Percentiles rank a stretch among this genome's conserved stretches.
These are phyloP conservation scores for Betula pendula DNA, from an alignment of 306 rosid genomes.

Conservation along the genomic window DNA sequence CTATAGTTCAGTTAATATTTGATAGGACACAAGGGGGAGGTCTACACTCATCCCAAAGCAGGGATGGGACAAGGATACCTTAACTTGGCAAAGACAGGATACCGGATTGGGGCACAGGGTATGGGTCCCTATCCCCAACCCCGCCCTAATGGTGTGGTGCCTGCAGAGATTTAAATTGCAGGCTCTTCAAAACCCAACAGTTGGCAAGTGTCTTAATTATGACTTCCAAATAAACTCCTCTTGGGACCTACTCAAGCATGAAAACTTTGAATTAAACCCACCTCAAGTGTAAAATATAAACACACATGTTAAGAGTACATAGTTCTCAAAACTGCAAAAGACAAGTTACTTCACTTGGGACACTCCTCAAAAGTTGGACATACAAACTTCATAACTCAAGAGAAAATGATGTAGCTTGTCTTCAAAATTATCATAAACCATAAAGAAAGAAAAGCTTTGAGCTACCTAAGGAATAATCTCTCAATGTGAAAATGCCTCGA, in stretches of 20 bases:
- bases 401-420: neutral
- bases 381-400: constrained; percentile 1
- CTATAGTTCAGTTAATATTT: no score
- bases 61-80: no score
- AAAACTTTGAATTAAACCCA: no score
- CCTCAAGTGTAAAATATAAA: no score
- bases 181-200: neutral
- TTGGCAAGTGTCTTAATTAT: neutral
- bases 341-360: neutral
- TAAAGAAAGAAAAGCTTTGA: neutral
- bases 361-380: neutral
- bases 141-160: no score
- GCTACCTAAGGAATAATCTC: constrained; percentile 6
- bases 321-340: neutral
- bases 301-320: neutral
- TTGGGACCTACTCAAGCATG: no score
- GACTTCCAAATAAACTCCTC: neutral
- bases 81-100: no score
- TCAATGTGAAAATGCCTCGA: neutral
- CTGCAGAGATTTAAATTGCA: neutral
- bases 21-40: no score
- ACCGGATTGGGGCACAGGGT: no score
- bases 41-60: no score
- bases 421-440: neutral
- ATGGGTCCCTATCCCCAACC: no score